phyloP scores from a whole-genome alignment of 768 basidiomycete genomes.

The Mycena rosella region DNA sequence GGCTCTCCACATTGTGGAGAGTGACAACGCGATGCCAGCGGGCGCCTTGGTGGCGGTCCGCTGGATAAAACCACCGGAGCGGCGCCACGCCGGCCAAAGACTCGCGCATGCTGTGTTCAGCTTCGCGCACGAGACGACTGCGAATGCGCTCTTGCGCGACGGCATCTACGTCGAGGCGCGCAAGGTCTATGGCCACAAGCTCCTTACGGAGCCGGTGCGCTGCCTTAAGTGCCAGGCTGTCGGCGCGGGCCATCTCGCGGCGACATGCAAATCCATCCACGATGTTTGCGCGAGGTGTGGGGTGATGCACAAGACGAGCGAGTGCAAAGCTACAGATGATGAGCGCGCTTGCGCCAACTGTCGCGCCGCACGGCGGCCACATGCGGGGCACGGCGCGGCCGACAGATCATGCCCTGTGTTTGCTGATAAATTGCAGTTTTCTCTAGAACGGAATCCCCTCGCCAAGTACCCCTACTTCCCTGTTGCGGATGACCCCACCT shows the following conservation, averaged over 20 bases:
- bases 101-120: slow-evolving; percentile 41
- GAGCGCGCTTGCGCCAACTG: too few relatives aligned
- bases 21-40: slow-evolving; percentile 19
- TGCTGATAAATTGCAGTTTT: too few relatives aligned
- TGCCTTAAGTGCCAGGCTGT: slow-evolving; percentile 20
- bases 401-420: too few relatives aligned
- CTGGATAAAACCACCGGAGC: slow-evolving; percentile 44
- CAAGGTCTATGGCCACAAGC: slow-evolving; percentile 22
- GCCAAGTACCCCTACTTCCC: too few relatives aligned
- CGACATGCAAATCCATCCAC: not conserved
- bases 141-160: slow-evolving; percentile 32
- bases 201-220: slow-evolving; percentile 31
- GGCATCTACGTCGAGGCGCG: slow-evolving; percentile 36
- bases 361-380: too few relatives aligned
- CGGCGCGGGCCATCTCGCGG: not conserved
- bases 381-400: too few relatives aligned
- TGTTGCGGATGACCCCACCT: too few relatives aligned
- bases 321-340: too few relatives aligned
- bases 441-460: too few relatives aligned
- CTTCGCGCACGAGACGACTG: slow-evolving; percentile 24
- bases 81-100: slow-evolving; percentile 33
- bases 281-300: slow-evolving; percentile 12
- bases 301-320: not conserved
- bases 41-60: slow-evolving; percentile 28
- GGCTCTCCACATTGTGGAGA: slow-evolving; percentile 23